Evolutionary conservation across 2,329 filamentous ascomycete genomes (phyloP).

Genomic region (Gyromitra esculenta): DNA sequence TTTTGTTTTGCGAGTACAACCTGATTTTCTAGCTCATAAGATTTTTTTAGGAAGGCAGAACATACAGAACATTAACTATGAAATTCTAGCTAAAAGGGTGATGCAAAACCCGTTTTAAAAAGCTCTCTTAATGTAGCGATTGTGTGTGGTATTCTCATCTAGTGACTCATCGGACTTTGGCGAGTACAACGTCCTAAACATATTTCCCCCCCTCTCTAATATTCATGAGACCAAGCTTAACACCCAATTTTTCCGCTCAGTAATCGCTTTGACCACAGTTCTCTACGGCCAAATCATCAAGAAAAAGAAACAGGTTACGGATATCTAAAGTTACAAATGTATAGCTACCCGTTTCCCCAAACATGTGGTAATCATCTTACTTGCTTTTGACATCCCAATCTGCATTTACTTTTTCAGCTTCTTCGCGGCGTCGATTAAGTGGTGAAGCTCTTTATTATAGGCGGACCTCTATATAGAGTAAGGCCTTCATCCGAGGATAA

Average conservation of each 20-base stretch:
- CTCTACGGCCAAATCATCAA: not conserved
- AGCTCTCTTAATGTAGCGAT: not conserved
- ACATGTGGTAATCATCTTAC: not conserved
- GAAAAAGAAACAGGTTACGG: not conserved
- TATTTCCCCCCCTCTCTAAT: not conserved
- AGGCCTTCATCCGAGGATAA: no score
- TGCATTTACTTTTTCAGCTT: constrained; percentile 60
- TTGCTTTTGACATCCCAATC: constrained; percentile 59
- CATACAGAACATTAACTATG: not conserved
- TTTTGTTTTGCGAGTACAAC: not conserved
- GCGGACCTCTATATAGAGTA: no score
- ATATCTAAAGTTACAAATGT: not conserved
- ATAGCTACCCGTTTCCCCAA: not conserved
- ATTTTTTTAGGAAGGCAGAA: not conserved
- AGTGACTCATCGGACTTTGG: no score
- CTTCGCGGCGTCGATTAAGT: constrained; percentile 54
- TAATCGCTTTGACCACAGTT: not conserved
- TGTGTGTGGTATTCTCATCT: not conserved
- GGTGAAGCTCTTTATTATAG: no score
- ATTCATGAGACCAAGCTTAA: not conserved
- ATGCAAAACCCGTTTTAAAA: not conserved
- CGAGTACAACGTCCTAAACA: no score
- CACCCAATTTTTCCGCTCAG: not conserved
- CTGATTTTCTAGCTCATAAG: not conserved
- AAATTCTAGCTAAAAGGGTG: not conserved